Conservation (phyloP, 2,329 filamentous ascomycete species). For the Penicillium palitans region DNA sequence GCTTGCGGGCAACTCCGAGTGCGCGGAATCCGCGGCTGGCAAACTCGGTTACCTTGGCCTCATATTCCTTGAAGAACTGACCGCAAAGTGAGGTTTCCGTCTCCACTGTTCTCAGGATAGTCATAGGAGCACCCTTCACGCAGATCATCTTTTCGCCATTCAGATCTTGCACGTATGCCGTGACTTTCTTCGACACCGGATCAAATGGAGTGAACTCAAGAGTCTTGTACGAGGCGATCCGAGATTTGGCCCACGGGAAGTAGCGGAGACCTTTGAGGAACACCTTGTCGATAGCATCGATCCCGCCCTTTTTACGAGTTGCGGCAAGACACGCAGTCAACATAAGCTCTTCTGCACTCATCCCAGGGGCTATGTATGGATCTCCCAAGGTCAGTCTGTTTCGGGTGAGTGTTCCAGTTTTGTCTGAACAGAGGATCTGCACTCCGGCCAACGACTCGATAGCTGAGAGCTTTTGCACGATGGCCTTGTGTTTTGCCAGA, state of each 20-base stretch:
- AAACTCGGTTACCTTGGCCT: slow-evolving; percentile 89
- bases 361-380: slow-evolving; percentile 77
- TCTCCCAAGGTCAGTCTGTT: slow-evolving; percentile 89
- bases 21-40: slow-evolving; percentile 92
- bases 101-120: slow-evolving; percentile 83
- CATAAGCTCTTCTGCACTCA: slow-evolving; percentile 86
- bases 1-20: slow-evolving; percentile 88
- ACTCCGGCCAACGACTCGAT: slow-evolving; percentile 92
- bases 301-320: slow-evolving; percentile 92
- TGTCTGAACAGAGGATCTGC: slow-evolving; percentile 91
- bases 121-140: slow-evolving; percentile 87
- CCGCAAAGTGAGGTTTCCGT: slow-evolving; percentile 74
- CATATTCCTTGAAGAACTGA: slow-evolving; percentile 77
- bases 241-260: slow-evolving; percentile 79
- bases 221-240: slow-evolving; percentile 80
- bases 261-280: slow-evolving; percentile 82
- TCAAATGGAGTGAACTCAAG: slow-evolving; percentile 86
- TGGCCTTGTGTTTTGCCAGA: slow-evolving; percentile 87
- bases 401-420: slow-evolving; percentile 90
- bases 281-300: slow-evolving; percentile 92
- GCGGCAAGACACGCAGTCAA: slow-evolving; percentile 86
- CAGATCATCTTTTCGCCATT: slow-evolving; percentile 82
- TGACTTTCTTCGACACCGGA: slow-evolving; percentile 90
- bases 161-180: slow-evolving; percentile 77
- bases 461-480: slow-evolving; percentile 87